Evolutionary conservation across 176 grass and related monocot genomes (phyloP).

Genomic region (Ampelocalamus luodianensis): DNA sequence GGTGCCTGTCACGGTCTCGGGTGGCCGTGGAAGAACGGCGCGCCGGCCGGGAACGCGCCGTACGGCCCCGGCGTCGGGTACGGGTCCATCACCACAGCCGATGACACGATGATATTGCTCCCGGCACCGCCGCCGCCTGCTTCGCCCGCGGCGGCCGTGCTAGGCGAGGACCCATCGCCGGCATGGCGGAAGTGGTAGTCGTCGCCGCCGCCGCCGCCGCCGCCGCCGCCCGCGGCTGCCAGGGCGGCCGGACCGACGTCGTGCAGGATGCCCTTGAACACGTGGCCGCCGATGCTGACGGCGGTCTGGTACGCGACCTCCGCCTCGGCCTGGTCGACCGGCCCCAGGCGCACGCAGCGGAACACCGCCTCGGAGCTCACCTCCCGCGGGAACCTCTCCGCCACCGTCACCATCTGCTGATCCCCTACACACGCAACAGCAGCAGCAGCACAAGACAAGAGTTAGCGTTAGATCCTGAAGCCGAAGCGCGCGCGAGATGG

Average conservation of each 20-base stretch:
- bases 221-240: not conserved
- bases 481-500: not conserved
- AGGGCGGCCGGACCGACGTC: conserved; percentile 68
- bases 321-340: conserved; percentile 69
- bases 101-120: conserved; percentile 54
- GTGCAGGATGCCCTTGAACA: conserved; percentile 95
- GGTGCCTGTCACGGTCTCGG: conserved; percentile 45
- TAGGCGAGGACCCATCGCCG: conserved; percentile 55
- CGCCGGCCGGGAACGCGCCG: conserved; percentile 54
- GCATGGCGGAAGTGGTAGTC: conserved; percentile 57
- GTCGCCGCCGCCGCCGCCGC: conserved; percentile 22
- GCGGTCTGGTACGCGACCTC: conserved; percentile 90
- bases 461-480: conserved; percentile 11
- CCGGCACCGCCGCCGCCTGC: conserved; percentile 31
- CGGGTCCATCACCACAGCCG: conserved; percentile 83
- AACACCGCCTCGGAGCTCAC: conserved; percentile 88
- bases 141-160: conserved; percentile 40
- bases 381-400: conserved; percentile 71
- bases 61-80: conserved; percentile 76
- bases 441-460: not conserved
- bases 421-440: conserved; percentile 31
- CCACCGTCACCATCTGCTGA: conserved; percentile 60
- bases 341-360: conserved; percentile 74
- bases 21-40: conserved; percentile 71
- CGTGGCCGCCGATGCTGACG: conserved; percentile 84